phyloP scores from a whole-genome alignment of 257 asterid species.

The Nicotiana attenuata region DNA sequence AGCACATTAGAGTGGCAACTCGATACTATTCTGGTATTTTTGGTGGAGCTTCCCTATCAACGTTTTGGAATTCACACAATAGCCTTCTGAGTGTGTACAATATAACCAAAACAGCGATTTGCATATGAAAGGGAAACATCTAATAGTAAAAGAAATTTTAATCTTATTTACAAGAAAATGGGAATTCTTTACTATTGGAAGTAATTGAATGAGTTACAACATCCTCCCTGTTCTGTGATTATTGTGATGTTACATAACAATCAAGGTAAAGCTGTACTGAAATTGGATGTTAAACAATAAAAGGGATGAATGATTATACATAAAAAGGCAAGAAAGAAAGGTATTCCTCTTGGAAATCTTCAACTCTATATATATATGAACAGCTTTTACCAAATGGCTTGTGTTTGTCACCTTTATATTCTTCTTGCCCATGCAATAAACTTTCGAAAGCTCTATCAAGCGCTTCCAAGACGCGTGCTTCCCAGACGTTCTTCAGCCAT shows the following conservation, averaged over 20 bases:
- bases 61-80: neutral
- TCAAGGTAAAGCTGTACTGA: neutral
- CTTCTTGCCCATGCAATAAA: neutral
- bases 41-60: neutral
- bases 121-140: neutral
- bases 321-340: neutral
- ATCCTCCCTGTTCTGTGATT: neutral
- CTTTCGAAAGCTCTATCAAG: slow-evolving; percentile 5
- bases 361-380: neutral
- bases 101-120: too few species aligned
- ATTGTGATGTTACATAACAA: neutral
- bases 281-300: neutral
- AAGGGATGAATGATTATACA: slow-evolving; percentile 1
- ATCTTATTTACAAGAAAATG: neutral
- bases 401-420: neutral
- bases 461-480: neutral
- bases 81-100: neutral
- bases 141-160: neutral
- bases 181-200: neutral
- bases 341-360: neutral
- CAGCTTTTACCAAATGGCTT: neutral
- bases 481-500: slow-evolving; percentile 7
- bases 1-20: too few species aligned
- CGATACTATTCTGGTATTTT: neutral
- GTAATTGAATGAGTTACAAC: slow-evolving; percentile 3